phyloP scores from a whole-genome alignment of 2,329 filamentous ascomycete genomes.

The Lachnellula arida region DNA sequence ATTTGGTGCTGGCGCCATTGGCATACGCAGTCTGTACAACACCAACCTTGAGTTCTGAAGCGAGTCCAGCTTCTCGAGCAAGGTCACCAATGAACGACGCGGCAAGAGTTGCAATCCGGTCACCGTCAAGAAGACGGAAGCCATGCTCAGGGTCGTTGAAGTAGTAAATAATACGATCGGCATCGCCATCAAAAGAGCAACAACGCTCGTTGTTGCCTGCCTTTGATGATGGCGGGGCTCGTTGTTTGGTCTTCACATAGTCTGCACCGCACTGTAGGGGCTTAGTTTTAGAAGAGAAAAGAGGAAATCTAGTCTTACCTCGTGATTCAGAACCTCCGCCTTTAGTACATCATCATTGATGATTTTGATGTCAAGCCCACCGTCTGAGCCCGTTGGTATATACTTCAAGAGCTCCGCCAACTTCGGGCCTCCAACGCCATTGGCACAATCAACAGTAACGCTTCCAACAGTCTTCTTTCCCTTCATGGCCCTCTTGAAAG shows the following conservation, averaged over 20 bases:
- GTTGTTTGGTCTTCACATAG: constrained; percentile 95
- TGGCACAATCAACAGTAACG: constrained; percentile 89
- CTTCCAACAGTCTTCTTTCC: constrained; percentile 68
- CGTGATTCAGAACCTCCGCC: constrained; percentile 82
- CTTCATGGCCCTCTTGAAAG: constrained; percentile 79
- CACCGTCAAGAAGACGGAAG: constrained; percentile 92
- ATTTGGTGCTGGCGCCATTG: constrained; percentile 90
- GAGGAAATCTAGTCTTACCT: constrained; percentile 49
- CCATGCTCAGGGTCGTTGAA: constrained; percentile 76
- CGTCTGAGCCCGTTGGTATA: constrained; percentile 62
- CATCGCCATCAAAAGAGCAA: constrained; percentile 92
- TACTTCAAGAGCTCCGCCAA: constrained; percentile 80
- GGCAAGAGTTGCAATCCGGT: constrained; percentile 91
- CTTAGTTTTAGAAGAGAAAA: constrained; percentile 13
- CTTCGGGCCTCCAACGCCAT: constrained; percentile 93
- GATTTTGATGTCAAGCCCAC: constrained; percentile 74
- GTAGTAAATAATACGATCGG: constrained; percentile 94
- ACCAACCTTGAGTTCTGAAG: constrained; percentile 79
- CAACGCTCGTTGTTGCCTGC: constrained; percentile 71
- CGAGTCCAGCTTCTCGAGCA: constrained; percentile 71
- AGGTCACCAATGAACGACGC: constrained; percentile 92
- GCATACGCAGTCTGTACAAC: constrained; percentile 97
- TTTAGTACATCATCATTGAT: constrained; percentile 92
- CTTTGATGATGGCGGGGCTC: constrained; percentile 78
- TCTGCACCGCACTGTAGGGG: constrained; percentile 76